phyloP scores from a whole-genome alignment of 2,329 filamentous ascomycete species.

The Didymellaceae sp. region DNA sequence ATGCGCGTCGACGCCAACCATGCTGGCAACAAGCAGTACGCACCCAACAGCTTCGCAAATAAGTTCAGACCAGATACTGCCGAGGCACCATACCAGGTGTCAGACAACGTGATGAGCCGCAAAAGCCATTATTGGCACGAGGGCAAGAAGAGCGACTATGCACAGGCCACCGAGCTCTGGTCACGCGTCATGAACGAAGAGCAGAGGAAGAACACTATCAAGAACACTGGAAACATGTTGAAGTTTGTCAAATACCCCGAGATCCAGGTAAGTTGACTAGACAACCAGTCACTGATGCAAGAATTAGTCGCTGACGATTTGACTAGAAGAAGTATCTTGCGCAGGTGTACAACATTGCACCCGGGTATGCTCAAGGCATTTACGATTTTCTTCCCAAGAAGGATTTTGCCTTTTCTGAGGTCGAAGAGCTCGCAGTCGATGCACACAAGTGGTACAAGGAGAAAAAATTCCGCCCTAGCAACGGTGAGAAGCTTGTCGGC shows the following conservation, averaged over 20 bases:
- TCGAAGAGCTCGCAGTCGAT: constrained; percentile 53
- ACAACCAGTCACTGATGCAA: background rate
- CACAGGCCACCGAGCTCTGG: constrained; percentile 60
- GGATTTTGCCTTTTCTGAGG: constrained; percentile 55
- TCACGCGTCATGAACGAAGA: constrained; percentile 56
- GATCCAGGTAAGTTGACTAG: constrained; percentile 48
- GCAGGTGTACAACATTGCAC: constrained; percentile 59
- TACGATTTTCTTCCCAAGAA: constrained; percentile 55
- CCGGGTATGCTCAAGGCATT: constrained; percentile 56
- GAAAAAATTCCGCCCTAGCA: constrained; percentile 52
- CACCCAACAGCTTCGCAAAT: constrained; percentile 59
- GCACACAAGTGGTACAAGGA: constrained; percentile 57
- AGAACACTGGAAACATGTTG: constrained; percentile 58
- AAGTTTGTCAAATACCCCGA: constrained; percentile 52
- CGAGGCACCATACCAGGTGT: constrained; percentile 58
- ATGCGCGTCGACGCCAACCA: constrained; percentile 58
- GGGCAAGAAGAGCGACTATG: constrained; percentile 60
- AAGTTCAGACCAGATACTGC: constrained; percentile 61
- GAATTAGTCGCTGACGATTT: background rate
- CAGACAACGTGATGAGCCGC: constrained; percentile 58
- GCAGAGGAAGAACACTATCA: constrained; percentile 54
- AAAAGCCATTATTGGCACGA: constrained; percentile 64
- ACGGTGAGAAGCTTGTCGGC: constrained; percentile 51
- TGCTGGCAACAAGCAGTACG: constrained; percentile 59
- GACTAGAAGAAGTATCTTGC: constrained; percentile 58